Conservation (phyloP, 305 asterid species). For the Solanum hybrid region DNA sequence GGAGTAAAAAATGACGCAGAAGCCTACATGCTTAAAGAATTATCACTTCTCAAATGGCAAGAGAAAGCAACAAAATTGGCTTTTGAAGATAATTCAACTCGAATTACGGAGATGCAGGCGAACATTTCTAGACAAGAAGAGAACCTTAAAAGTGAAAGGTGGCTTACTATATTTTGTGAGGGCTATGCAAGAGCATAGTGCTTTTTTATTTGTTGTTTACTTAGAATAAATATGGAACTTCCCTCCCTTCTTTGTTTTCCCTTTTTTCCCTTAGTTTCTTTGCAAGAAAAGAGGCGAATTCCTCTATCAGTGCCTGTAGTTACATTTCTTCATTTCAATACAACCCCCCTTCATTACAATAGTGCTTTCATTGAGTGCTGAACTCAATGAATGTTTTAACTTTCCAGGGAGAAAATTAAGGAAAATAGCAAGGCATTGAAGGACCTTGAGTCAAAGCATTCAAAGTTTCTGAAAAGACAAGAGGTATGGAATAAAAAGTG, state of each 20-base stretch:
- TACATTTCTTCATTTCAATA: neutral
- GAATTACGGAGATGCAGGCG: conserved; percentile 46
- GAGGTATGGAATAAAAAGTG: conserved; percentile 39
- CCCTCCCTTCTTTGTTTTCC: neutral
- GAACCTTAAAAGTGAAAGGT: conserved; percentile 71
- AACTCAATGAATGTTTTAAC: neutral
- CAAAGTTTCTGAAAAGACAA: conserved; percentile 62
- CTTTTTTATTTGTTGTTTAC: neutral
- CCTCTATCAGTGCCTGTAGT: neutral
- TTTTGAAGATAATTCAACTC: conserved; percentile 54
- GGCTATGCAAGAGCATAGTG: neutral
- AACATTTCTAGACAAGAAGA: conserved; percentile 56
- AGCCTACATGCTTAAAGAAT: conserved; percentile 87
- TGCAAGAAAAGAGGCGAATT: neutral
- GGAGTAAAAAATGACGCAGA: conserved; percentile 93
- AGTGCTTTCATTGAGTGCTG: neutral
- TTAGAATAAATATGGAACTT: neutral
- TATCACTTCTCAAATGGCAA: conserved; percentile 82
- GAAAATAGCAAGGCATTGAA: conserved; percentile 52
- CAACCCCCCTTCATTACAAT: neutral
- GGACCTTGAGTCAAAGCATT: conserved; percentile 71
- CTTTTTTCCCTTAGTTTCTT: neutral
- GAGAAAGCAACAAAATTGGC: conserved; percentile 77
- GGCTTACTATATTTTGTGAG: conserved; percentile 1
- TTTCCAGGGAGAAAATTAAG: conserved; percentile 70